Base-by-base conservation (phyloP, 495 filamentous ascomycete species). In the Trichocladium antarcticum region DNA sequence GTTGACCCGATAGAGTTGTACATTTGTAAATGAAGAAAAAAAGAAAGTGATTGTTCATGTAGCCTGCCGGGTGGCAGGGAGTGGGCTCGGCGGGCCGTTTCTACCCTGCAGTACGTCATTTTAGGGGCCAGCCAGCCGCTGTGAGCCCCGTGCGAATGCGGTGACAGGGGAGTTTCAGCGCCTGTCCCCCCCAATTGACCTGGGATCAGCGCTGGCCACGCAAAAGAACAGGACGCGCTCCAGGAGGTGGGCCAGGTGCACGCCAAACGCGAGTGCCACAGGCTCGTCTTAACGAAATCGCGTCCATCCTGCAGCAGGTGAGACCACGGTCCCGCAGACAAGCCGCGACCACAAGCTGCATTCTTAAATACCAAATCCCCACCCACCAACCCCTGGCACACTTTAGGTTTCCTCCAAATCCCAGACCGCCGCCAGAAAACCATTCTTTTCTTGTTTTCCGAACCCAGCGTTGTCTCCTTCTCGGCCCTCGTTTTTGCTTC, bases 291-390 rank as follows among this genome's bases (percentile, higher is more conserved):
- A 48, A 36, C 54, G 47, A 59, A 57, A 62, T 57, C 59, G 62
- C 59, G 59, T 62, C n/a, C n/a, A n/a, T n/a, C 55, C 46, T 55
- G 55, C 57, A 46, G 54, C 50, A 49, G 47, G 41, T 46, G 45
- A 34, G 50, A 50, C 19, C 38, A 47, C 45, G 56, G 58, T 57
- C 51, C 53, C 54, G 53, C 59, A 47, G 55, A 62, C 61, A 60
- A 3, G 31, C 31, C 31, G 10, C 57, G 61, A 41, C 54, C 58
- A 53, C 50, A 45, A 36, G 39, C 42, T 63, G 50, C 60, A 47
- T 37, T 64, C 53, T 62, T 62, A 65, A 65, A 65, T 61, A 57
- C 31, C 49, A 49, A 60, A 57, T 57, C 57, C 59, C 62, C 59
- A 58, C n/a, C n/a, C n/a, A n/a, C 57, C 53, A 46, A 55, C 51